Evolutionary conservation across 208 protist genomes (phyloP).

Genomic region (Leishmania mexicana): DNA sequence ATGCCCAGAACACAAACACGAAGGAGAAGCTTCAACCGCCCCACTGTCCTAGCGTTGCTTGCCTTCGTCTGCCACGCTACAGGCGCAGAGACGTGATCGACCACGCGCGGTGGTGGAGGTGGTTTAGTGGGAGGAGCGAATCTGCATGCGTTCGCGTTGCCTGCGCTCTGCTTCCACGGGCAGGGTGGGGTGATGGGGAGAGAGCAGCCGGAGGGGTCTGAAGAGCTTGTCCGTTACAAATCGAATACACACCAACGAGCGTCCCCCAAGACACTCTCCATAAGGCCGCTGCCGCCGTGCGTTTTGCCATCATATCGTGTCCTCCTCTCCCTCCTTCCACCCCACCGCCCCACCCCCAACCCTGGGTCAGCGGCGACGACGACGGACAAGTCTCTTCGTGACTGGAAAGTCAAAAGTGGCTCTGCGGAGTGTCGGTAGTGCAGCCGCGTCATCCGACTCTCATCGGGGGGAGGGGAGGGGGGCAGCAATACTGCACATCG

Average conservation of each 20-base stretch:
- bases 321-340: not conserved
- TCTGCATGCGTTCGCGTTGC: not conserved
- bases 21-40: not conserved
- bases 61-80: not conserved
- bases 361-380: too few relatives aligned
- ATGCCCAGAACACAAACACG: not conserved
- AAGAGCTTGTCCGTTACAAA: not conserved
- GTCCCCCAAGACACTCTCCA: not conserved
- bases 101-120: not conserved
- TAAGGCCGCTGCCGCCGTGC: not conserved
- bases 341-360: too few relatives aligned
- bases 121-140: not conserved
- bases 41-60: not conserved
- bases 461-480: not conserved
- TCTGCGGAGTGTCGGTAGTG: not conserved
- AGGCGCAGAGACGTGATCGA: not conserved
- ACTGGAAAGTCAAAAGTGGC: not conserved
- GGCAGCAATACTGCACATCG: not conserved
- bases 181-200: not conserved
- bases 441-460: not conserved
- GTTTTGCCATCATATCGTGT: not conserved
- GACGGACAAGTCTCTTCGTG: not conserved
- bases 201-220: not conserved
- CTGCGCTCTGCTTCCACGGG: not conserved
- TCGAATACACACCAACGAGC: not conserved